phyloP scores from a whole-genome alignment of 1,284 basidiomycete genomes.

The Fistulinella staudtii region DNA sequence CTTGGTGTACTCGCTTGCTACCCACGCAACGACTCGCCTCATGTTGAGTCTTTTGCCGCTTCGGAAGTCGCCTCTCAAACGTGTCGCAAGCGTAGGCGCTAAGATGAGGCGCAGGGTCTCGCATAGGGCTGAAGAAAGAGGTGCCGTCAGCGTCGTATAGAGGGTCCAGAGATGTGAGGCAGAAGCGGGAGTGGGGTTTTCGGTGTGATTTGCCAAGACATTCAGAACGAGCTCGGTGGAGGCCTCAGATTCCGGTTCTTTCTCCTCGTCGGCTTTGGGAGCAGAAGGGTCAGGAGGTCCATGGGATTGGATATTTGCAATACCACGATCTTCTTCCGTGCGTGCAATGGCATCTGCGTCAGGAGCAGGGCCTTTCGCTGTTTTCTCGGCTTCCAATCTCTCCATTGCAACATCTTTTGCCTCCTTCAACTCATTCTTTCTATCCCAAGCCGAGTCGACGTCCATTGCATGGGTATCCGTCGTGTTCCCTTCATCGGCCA shows the following conservation, averaged over 20 bases:
- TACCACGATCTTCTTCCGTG: conserved; percentile 27
- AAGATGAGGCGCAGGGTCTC: conserved; percentile 97
- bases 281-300: conserved; percentile 20
- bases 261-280: conserved; percentile 32
- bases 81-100: conserved; percentile 91
- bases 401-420: conserved; percentile 28
- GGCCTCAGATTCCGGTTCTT: conserved; percentile 33
- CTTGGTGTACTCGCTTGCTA: conserved; percentile 98
- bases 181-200: conserved; percentile 35
- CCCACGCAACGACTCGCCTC: conserved; percentile 99
- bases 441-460: conserved; percentile 35
- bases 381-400: conserved; percentile 30
- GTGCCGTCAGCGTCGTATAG: conserved; percentile 87
- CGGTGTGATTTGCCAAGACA: conserved; percentile 47
- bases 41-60: conserved; percentile 98
- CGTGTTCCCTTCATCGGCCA: conserved; percentile 59
- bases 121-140: conserved; percentile 88
- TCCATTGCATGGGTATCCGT: conserved; percentile 43
- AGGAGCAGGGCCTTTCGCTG: conserved; percentile 31
- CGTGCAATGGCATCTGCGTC: conserved; percentile 50
- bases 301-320: conserved; percentile 11
- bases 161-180: conserved; percentile 79
- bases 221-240: conserved; percentile 49
- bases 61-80: conserved; percentile 95
- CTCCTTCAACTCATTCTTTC: conserved; percentile 24